A percentile compares a stretch with the other conserved stretches of the same genome.
phyloP scores from a whole-genome alignment of 345 rosid species.

The Barbarea vulgaris region DNA sequence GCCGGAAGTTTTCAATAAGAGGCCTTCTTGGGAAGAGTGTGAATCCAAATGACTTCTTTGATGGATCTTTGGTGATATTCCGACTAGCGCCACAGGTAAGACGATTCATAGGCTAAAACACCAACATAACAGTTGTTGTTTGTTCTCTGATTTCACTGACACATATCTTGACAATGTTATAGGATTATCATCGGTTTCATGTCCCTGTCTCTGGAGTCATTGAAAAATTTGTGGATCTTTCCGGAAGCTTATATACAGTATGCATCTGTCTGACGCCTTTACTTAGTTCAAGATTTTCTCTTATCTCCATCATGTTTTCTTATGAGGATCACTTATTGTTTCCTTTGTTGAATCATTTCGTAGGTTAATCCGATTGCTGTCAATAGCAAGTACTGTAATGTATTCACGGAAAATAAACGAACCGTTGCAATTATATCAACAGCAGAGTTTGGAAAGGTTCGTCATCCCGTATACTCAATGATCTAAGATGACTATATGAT shows the following conservation, averaged over 20 bases:
- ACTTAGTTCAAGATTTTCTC: constrained; percentile 1
- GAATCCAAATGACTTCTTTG: constrained; percentile 52
- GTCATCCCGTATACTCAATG: no score
- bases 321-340: not conserved
- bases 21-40: constrained; percentile 81
- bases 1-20: constrained; percentile 78
- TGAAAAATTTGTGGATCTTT: constrained; percentile 58
- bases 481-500: no score
- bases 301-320: not conserved
- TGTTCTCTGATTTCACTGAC: not conserved
- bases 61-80: constrained; percentile 83
- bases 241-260: constrained; percentile 85
- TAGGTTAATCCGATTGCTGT: constrained; percentile 98
- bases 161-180: constrained; percentile 28
- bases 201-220: constrained; percentile 81
- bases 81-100: constrained; percentile 93
- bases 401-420: constrained; percentile 89
- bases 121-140: not conserved
- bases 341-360: not conserved
- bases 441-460: constrained; percentile 81
- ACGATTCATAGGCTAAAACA: not conserved
- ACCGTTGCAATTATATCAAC: constrained; percentile 72
- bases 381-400: constrained; percentile 92
- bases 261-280: not conserved
- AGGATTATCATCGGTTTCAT: constrained; percentile 96